A percentile compares a stretch with the other conserved stretches of the same genome.
phyloP scores from a whole-genome alignment of 2,329 filamentous ascomycete genomes.

The Beauveria sp. region DNA sequence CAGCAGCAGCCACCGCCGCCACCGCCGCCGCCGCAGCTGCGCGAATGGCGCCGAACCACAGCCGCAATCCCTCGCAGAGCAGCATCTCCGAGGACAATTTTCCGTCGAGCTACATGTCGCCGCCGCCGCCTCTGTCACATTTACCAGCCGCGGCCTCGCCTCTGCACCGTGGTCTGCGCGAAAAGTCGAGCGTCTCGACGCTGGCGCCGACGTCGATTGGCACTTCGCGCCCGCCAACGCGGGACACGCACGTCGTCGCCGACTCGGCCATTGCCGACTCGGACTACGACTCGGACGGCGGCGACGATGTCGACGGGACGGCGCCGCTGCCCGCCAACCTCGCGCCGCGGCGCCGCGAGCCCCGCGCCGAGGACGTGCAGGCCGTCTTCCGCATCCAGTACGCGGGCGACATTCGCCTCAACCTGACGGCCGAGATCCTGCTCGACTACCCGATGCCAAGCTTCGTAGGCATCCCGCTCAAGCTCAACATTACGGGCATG shows the following conservation, averaged over 20 bases:
- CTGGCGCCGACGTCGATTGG: slow-evolving; percentile 47
- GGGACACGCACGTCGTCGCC: slow-evolving; percentile 33
- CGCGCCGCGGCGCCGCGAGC: slow-evolving; percentile 56
- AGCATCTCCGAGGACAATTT: slow-evolving; percentile 40
- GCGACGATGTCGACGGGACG: slow-evolving; percentile 12
- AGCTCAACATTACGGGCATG: slow-evolving; percentile 88
- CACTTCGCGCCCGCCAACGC: slow-evolving; percentile 49
- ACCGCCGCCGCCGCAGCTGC: not conserved
- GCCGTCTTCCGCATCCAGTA: slow-evolving; percentile 89
- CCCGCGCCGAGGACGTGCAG: slow-evolving; percentile 78
- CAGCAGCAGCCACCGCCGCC: not conserved
- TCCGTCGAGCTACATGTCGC: slow-evolving; percentile 27
- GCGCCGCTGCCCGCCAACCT: slow-evolving; percentile 9
- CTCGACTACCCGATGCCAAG: slow-evolving; percentile 98
- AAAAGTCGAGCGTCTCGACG: slow-evolving; percentile 57
- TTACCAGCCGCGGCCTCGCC: slow-evolving; percentile 16
- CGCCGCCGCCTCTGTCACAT: slow-evolving; percentile 9
- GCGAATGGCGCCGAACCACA: slow-evolving; percentile 26
- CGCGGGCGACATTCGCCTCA: slow-evolving; percentile 76
- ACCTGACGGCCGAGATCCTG: slow-evolving; percentile 87
- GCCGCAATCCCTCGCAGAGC: slow-evolving; percentile 37
- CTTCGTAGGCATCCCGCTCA: slow-evolving; percentile 91
- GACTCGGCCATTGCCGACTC: slow-evolving; percentile 33
- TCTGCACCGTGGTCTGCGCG: slow-evolving; percentile 39
- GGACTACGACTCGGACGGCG: slow-evolving; percentile 25